phyloP scores from a whole-genome alignment of 2,329 filamentous ascomycete genomes.

The Phialophora chinensis region DNA sequence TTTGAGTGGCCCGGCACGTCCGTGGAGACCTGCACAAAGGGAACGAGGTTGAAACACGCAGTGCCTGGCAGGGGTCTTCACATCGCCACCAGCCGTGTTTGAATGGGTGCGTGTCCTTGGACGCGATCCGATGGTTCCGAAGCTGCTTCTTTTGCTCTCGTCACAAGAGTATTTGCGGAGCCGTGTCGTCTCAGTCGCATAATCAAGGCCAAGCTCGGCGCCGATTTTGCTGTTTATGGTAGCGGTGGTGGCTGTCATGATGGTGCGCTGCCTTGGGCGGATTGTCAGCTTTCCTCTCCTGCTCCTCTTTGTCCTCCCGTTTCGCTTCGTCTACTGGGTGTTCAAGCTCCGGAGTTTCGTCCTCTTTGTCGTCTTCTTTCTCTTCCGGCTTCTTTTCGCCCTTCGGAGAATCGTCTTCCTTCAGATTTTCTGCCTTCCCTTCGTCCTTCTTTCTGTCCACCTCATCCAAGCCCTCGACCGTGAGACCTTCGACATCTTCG shows the following conservation, averaged over 20 bases:
- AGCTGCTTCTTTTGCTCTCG: not conserved
- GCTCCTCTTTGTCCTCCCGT: not conserved
- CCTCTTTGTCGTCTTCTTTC: constrained; percentile 11
- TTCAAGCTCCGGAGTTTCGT: constrained; percentile 1
- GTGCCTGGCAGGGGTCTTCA: not conserved
- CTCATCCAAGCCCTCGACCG: constrained; percentile 6
- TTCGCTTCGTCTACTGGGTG: not conserved
- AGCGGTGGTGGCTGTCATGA: constrained; percentile 8
- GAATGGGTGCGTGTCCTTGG: not conserved
- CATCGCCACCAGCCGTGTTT: not conserved
- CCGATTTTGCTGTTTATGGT: constrained; percentile 16
- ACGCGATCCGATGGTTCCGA: not conserved
- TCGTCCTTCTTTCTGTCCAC: constrained; percentile 11
- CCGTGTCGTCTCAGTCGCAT: not conserved
- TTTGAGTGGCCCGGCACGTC: not conserved
- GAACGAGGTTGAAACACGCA: not conserved
- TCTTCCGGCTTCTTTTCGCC: constrained; percentile 7
- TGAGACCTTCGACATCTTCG: constrained; percentile 16
- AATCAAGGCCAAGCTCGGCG: constrained; percentile 18
- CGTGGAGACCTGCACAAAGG: not conserved
- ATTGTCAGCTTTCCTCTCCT: not conserved
- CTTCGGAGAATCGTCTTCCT: constrained; percentile 9
- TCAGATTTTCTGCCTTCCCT: constrained; percentile 11
- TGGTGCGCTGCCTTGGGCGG: constrained; percentile 2
- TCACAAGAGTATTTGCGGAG: not conserved